phyloP scores from a whole-genome alignment of 345 rosid species.

The Citrus australasica region DNA sequence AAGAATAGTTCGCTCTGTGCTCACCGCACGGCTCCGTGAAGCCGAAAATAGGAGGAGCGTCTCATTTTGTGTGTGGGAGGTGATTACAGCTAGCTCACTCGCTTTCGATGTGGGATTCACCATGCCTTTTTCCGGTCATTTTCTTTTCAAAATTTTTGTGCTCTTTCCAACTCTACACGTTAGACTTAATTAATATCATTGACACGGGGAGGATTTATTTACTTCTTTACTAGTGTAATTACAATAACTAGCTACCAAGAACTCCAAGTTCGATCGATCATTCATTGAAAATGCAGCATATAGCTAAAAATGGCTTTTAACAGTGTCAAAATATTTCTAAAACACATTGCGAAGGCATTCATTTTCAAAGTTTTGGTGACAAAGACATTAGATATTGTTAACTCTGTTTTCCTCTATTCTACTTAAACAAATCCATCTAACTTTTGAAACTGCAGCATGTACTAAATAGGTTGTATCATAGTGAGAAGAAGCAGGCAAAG shows the following conservation, averaged over 20 bases:
- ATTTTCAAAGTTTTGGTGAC: background rate
- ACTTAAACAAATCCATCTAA: background rate
- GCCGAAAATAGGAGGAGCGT: fast-evolving
- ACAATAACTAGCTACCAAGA: background rate
- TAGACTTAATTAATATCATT: background rate
- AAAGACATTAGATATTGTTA: background rate
- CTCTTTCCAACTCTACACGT: background rate
- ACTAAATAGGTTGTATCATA: background rate
- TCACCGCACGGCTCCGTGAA: constrained; percentile 27
- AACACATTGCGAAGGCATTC: background rate
- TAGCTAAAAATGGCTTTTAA: background rate
- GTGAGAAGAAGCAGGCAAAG: background rate
- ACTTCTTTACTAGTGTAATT: background rate
- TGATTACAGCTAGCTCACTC: no score
- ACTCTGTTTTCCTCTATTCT: background rate
- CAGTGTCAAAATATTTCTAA: background rate
- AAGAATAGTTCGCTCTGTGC: constrained; percentile 47
- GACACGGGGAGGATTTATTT: background rate
- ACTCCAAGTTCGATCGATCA: background rate
- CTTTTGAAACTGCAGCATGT: background rate
- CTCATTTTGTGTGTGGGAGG: background rate
- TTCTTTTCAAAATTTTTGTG: background rate
- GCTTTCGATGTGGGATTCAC: background rate
- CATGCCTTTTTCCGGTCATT: background rate
- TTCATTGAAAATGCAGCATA: background rate